Conservation (phyloP, 208 protist genomes). For the Novymonas esmeraldas region DNA sequence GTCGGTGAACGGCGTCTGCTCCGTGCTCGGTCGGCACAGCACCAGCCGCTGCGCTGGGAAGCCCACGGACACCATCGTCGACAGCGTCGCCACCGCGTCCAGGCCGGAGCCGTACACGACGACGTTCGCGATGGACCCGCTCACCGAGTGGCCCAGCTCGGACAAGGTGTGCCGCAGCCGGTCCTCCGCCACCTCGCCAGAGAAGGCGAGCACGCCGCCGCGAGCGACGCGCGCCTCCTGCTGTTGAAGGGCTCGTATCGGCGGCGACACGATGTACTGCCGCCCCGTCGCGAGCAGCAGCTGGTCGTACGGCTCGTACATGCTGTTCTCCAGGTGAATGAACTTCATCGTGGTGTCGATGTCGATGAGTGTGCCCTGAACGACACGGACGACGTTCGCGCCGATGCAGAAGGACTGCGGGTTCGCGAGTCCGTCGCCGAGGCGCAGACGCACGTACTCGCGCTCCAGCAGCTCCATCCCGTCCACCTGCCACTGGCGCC, state of each 20-base stretch:
- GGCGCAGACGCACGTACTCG: conserved; percentile 69
- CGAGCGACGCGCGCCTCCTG: conserved; percentile 53
- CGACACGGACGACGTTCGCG: conserved; percentile 57
- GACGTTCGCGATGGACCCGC: conserved; percentile 71
- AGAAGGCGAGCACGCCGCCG: conserved; percentile 66
- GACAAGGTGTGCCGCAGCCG: conserved; percentile 59
- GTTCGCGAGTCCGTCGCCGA: conserved; percentile 21
- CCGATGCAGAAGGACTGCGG: conserved; percentile 16
- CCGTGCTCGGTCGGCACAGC: conserved; percentile 59
- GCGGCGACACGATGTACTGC: conserved; percentile 80
- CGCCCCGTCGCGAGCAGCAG: conserved; percentile 85
- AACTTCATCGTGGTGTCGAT: conserved; percentile 84
- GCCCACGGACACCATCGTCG: conserved; percentile 66
- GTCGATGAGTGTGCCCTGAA: conserved; percentile 82
- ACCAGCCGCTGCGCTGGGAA: conserved; percentile 85
- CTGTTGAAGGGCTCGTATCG: conserved; percentile 65
- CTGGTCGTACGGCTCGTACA: conserved; percentile 92
- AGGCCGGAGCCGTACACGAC: conserved; percentile 89
- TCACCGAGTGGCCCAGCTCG: conserved; percentile 62
- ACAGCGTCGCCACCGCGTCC: conserved; percentile 73
- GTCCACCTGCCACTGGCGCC: conserved; percentile 66
- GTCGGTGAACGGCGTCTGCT: conserved; percentile 39
- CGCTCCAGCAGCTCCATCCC: conserved; percentile 81
- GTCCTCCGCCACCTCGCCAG: conserved; percentile 53
- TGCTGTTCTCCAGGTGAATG: conserved; percentile 81